Evolutionary conservation across 2,329 filamentous ascomycete species (phyloP), one percentile per base, ranked within the genome.

Genomic region (Colletotrichum liaoningense): DNA sequence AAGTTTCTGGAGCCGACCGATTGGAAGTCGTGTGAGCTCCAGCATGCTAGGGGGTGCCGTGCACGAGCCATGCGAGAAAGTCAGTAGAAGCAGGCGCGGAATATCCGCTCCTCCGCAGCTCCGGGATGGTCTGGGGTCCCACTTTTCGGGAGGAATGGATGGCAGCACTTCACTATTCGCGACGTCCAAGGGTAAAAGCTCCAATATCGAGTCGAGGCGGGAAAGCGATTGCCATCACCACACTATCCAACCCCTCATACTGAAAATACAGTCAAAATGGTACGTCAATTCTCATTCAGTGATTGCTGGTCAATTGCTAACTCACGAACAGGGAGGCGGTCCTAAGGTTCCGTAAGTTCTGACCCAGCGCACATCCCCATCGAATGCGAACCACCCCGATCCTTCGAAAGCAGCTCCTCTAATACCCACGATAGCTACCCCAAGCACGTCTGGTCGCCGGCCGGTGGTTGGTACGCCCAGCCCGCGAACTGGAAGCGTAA

Each of bases 391-490:
- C 49, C 64, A 42, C 35, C 52, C 59, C 46, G n/a, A 55, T 59
- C 42, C 67, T 73, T 79, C 76, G 76, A 79, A 76, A 67, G 63
- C 46, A 24, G 24, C 49, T 49, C 60, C 57, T 63, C 71, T 68
- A 67, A 74, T 74, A 19, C 28, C 28, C n/a, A 55, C 42, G 54
- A 59, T 79, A 97, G 95, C 81, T 98, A 98, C 86, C 95, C 95
- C 84, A 98, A 98, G 89, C 96, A 99, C 89, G 95, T 99, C 89
- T 99, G 97, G 97, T 98, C 97, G 81, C 97, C 97, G 75, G 89
- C 96, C 77, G 97, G 97, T 89, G 97, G 97, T 85, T 99, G 97
- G 97, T 99, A 99, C 86, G 87, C 93, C 67, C 96, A 97, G 83
- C 97, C 97, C 67, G 88, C 90, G 78, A 99, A 99, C 89, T 99